Percentiles rank a stretch among this genome's conserved stretches.
phyloP scores from a whole-genome alignment of 108 stramenopile species.

The Fragilaria crotonensis region DNA sequence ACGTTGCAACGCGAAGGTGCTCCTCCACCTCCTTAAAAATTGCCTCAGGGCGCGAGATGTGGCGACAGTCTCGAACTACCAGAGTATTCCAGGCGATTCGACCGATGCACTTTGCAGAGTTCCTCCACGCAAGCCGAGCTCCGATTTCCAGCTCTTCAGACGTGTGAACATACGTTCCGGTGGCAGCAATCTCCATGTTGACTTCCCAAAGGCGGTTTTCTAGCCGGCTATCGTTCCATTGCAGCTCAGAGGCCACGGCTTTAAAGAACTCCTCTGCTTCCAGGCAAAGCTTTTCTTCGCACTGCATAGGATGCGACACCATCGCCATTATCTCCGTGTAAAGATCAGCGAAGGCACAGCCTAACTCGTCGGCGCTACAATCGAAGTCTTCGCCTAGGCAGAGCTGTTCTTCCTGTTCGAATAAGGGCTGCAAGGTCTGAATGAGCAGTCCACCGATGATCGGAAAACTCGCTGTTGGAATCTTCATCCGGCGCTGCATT shows the following conservation, averaged over 20 bases:
- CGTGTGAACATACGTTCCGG: conserved; percentile 26
- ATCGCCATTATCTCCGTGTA: not conserved
- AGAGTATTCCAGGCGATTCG: conserved; percentile 25
- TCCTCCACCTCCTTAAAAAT: conserved; percentile 18
- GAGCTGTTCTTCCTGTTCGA: not conserved
- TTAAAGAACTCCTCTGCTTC: conserved; percentile 3
- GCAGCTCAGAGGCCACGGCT: not conserved
- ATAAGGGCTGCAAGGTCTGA: not conserved
- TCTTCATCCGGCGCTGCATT: not conserved
- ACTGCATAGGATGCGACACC: not conserved
- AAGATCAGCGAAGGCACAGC: not conserved
- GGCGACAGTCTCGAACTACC: conserved; percentile 10
- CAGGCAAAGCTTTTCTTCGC: not conserved
- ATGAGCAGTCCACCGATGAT: not conserved
- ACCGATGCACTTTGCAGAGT: conserved; percentile 27
- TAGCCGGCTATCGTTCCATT: not conserved
- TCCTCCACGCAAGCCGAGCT: conserved; percentile 25
- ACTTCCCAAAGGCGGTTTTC: conserved; percentile 1
- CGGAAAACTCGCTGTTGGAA: conserved; percentile 1
- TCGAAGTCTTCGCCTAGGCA: not conserved
- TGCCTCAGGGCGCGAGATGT: conserved; percentile 10
- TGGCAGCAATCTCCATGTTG: conserved; percentile 10
- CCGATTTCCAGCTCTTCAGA: conserved; percentile 21
- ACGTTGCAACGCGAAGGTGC: conserved; percentile 14
- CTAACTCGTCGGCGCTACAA: not conserved